Evolutionary conservation across 192 early-diverging fungal species (phyloP), one percentile per base, ranked within the genome.

Genomic region (Rhizoclosmatium globosum): DNA sequence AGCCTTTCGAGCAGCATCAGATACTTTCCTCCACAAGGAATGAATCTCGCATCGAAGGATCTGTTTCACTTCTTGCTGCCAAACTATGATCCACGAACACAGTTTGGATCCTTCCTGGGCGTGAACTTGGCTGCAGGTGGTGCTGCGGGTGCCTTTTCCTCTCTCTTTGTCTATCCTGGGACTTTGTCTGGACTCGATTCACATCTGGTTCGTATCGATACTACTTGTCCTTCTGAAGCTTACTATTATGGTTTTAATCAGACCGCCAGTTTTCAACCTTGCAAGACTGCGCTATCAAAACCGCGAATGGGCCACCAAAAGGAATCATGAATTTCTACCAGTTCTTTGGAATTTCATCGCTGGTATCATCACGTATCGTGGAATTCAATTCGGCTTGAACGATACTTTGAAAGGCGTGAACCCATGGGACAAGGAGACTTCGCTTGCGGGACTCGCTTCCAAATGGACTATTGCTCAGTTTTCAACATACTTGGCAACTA

Each of bases 181-280:
- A 99, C 87, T 97, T 94, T 88, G 96, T 96, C 59, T 94, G 96
- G 93, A 99, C 97, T 76, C 96, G 97, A 91, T 94, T 98, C 83
- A 94, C 96, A 64, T 74, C 79, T 77, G 82, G 81, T 69, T 21
- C 15, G 45, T 69, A 44, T 69, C 68, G 15, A n/a, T 46, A 15
- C 1, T 2, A 69, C 17, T 68, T 64, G 48, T 21, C 19, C 38
- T 11, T 31, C 17, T 58, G 71, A 58, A 19, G 71, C 47, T 45
- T 45, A 44, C 42, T 48, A 21, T 44, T 64, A 17, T 64, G 6
- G 7, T 59, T 56, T 45, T 39, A 88, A 88, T 76, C 84, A 91
- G 57, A 94, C 66, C 94, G 95, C 82, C 95, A 96, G 88, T 99
- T 94, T 92, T 94, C 85, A 71, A 96, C 96, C 84, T 89, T 98